These are phyloP conservation scores for Paraphoma chrysanthemicola DNA, from an alignment of 2,329 filamentous ascomycete genomes.

Conservation along the genomic window DNA sequence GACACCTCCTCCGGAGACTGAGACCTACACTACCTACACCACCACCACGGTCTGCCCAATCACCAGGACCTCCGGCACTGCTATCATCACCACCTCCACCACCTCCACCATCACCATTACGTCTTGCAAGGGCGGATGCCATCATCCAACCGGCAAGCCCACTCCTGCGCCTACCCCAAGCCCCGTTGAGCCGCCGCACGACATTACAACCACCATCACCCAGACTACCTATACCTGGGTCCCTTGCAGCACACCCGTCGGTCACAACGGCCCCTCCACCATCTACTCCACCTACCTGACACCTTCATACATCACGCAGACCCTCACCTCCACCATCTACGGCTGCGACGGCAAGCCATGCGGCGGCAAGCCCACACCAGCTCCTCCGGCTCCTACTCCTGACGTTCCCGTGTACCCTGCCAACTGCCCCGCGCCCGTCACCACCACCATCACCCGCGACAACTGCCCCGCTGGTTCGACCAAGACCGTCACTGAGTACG, in stretches of 20 bases:
- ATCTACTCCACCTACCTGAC: constrained; percentile 52
- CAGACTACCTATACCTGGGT: constrained; percentile 45
- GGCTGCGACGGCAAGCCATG: constrained; percentile 18
- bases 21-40: constrained; percentile 35
- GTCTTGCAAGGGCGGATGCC: constrained; percentile 47
- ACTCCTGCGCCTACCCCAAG: constrained; percentile 12
- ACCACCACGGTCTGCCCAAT: constrained; percentile 28
- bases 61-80: constrained; percentile 23
- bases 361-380: constrained; percentile 3
- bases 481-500: constrained; percentile 28
- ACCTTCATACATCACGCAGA: constrained; percentile 38
- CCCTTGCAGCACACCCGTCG: constrained; percentile 46
- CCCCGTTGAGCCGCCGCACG: constrained; percentile 11
- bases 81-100: constrained; percentile 33
- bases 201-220: constrained; percentile 39
- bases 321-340: constrained; percentile 37
- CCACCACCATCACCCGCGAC: constrained; percentile 3
- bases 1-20: constrained; percentile 13
- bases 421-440: constrained; percentile 1
- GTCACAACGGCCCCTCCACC: constrained; percentile 33
- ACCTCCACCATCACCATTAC: constrained; percentile 49
- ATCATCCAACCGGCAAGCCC: constrained; percentile 20
- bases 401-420: constrained; percentile 1
- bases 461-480: constrained; percentile 37
- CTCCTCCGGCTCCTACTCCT: constrained; percentile 2